Conservation (phyloP, 2,329 filamentous ascomycete species). For the Zasmidium cellare region DNA sequence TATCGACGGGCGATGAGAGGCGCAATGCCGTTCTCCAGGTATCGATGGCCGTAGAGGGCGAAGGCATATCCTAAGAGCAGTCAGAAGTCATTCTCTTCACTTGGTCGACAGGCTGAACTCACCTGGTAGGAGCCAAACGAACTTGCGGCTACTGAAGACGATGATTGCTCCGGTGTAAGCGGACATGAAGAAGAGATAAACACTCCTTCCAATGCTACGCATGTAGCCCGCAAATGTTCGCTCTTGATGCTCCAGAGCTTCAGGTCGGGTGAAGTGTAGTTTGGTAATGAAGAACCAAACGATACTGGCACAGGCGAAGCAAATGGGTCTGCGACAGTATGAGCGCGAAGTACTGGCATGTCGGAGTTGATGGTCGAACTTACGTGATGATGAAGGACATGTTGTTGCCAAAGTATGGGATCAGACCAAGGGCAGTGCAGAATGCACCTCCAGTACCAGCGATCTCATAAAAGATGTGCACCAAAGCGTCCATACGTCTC, state of each 20-base stretch:
- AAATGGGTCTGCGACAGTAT: background rate
- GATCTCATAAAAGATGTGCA: constrained; percentile 14
- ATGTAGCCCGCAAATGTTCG: constrained; percentile 2
- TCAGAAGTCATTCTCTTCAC: background rate
- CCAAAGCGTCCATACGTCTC: constrained; percentile 7
- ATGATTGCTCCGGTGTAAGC: constrained; percentile 7
- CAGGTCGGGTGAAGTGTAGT: constrained; percentile 3
- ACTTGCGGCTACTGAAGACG: constrained; percentile 6
- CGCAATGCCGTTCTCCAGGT: constrained; percentile 9
- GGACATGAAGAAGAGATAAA: constrained; percentile 9
- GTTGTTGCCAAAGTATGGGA: constrained; percentile 13
- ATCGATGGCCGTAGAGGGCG: background rate
- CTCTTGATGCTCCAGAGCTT: background rate
- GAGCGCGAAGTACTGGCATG: background rate
- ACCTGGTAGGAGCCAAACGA: constrained; percentile 9
- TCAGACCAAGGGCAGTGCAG: constrained; percentile 9
- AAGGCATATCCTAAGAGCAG: background rate
- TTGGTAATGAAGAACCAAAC: constrained; percentile 12
- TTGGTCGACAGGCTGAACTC: background rate
- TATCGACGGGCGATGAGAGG: constrained; percentile 8
- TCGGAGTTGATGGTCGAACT: background rate
- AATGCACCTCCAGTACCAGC: constrained; percentile 7
- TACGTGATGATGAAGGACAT: constrained; percentile 7
- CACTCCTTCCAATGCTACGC: constrained; percentile 2
- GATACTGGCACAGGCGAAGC: constrained; percentile 6